Percentiles rank a stretch among this genome's conserved stretches.
phyloP scores from a whole-genome alignment of 352 stramenopile species.

The Phytopythium vexans region DNA sequence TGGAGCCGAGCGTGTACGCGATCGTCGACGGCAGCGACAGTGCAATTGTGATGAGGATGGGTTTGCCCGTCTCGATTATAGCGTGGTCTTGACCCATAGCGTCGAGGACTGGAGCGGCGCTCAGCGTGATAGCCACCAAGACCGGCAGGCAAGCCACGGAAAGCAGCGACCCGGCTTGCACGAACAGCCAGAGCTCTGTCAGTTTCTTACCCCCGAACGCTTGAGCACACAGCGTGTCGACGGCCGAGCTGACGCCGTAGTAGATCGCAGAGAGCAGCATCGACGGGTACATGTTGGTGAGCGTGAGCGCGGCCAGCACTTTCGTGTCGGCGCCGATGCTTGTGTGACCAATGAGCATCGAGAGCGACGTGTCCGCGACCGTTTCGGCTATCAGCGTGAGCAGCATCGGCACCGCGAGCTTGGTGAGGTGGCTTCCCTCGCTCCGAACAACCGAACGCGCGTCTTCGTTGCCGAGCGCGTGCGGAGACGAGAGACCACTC shows the following conservation, averaged over 20 bases:
- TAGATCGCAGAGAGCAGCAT: background rate
- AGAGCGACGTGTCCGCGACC: slow-evolving; percentile 5
- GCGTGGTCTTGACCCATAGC: slow-evolving; percentile 1
- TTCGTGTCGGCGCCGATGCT: slow-evolving; percentile 10
- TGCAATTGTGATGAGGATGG: background rate
- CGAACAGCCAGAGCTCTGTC: slow-evolving; percentile 33
- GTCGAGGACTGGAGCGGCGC: slow-evolving; percentile 1
- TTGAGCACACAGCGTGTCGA: slow-evolving; percentile 32
- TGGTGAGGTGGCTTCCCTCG: background rate
- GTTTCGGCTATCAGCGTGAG: slow-evolving; percentile 7
- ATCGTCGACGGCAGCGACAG: background rate
- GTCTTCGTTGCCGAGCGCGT: slow-evolving; percentile 9
- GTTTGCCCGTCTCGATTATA: slow-evolving; percentile 1
- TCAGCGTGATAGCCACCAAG: slow-evolving; percentile 2
- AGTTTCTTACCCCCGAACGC: slow-evolving; percentile 27
- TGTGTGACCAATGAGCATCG: slow-evolving; percentile 26
- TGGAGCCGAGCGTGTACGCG: background rate
- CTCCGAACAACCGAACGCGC: background rate
- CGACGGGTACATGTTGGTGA: slow-evolving; percentile 12
- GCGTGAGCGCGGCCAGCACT: slow-evolving; percentile 20
- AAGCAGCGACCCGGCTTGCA: slow-evolving; percentile 24
- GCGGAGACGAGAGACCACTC: no score
- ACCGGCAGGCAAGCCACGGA: slow-evolving; percentile 7
- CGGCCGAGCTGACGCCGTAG: background rate
- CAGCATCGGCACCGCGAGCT: slow-evolving; percentile 10